phyloP scores from a whole-genome alignment of 2,329 filamentous ascomycete genomes.

The Chaetomium olivaceum region DNA sequence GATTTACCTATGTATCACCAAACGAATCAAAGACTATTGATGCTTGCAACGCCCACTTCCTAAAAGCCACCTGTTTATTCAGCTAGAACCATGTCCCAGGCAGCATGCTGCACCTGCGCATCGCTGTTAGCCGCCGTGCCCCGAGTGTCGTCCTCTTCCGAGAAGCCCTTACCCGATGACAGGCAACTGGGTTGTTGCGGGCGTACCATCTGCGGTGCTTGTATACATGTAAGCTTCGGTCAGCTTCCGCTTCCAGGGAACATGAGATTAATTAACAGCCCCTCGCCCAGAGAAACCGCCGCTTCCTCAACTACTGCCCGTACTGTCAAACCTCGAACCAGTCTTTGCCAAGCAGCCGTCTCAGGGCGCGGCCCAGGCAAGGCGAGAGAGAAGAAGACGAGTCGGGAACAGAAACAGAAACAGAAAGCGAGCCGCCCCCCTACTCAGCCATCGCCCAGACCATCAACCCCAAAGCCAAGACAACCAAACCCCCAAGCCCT shows the following conservation, averaged over 20 bases:
- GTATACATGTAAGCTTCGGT: constrained; percentile 60
- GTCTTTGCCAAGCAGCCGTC: neutral
- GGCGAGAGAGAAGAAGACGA: neutral
- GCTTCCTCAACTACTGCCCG: constrained; percentile 68
- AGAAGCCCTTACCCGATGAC: constrained; percentile 62
- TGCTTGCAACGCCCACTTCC: neutral
- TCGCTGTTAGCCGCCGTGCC: constrained; percentile 57
- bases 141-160: constrained; percentile 51
- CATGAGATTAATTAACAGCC: neutral
- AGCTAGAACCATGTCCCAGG: constrained; percentile 25
- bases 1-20: neutral
- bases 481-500: constrained; percentile 61
- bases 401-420: neutral
- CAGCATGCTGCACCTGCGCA: constrained; percentile 71
- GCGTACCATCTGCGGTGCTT: constrained; percentile 69
- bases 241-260: neutral
- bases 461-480: constrained; percentile 43
- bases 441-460: constrained; percentile 15
- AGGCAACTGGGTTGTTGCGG: constrained; percentile 68
- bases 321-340: constrained; percentile 68
- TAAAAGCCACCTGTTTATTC: neutral
- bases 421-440: constrained; percentile 5
- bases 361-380: neutral
- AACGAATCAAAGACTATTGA: neutral
- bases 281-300: constrained; percentile 56